Evolutionary conservation across 768 basidiomycete genomes (phyloP).

Genomic region (Termitomyces sp.): DNA sequence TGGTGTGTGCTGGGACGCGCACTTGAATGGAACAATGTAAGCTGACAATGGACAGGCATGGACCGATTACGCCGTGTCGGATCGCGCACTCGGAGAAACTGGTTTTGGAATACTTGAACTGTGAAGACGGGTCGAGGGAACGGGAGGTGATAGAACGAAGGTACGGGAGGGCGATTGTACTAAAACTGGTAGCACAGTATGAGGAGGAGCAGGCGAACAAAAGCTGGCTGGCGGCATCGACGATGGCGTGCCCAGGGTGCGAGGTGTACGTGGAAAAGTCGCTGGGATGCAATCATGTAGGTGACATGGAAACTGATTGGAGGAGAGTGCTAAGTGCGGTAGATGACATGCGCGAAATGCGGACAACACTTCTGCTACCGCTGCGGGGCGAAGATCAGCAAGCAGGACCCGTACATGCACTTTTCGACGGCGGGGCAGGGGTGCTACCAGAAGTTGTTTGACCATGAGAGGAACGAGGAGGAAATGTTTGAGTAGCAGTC

Average conservation of each 20-base stretch:
- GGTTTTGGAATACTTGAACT: slow-evolving; percentile 59
- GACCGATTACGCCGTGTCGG: slow-evolving; percentile 65
- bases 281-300: slow-evolving; percentile 84
- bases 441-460: slow-evolving; percentile 69
- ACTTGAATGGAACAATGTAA: slow-evolving; percentile 4
- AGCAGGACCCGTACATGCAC: slow-evolving; percentile 57
- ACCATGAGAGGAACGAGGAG: slow-evolving; percentile 29
- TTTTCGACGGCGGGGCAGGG: slow-evolving; percentile 46
- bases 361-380: slow-evolving; percentile 77
- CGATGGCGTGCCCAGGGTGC: slow-evolving; percentile 74
- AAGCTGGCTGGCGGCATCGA: slow-evolving; percentile 64
- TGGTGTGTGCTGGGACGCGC: slow-evolving; percentile 42
- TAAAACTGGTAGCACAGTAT: slow-evolving; percentile 52
- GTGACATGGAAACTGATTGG: slow-evolving; percentile 17
- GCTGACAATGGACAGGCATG: slow-evolving; percentile 54
- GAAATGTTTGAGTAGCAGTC: slow-evolving; percentile 10
- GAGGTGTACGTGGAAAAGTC: slow-evolving; percentile 67
- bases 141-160: slow-evolving; percentile 51
- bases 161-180: slow-evolving; percentile 58
- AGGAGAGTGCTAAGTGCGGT: slow-evolving; percentile 1
- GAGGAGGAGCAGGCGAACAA: slow-evolving; percentile 72
- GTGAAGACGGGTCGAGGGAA: slow-evolving; percentile 43
- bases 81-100: slow-evolving; percentile 62
- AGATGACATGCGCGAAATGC: slow-evolving; percentile 83
- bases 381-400: slow-evolving; percentile 52